Evolutionary conservation across 768 basidiomycete genomes (phyloP), one percentile per base, ranked within the genome.

Genomic region (Agrocybe praecox): DNA sequence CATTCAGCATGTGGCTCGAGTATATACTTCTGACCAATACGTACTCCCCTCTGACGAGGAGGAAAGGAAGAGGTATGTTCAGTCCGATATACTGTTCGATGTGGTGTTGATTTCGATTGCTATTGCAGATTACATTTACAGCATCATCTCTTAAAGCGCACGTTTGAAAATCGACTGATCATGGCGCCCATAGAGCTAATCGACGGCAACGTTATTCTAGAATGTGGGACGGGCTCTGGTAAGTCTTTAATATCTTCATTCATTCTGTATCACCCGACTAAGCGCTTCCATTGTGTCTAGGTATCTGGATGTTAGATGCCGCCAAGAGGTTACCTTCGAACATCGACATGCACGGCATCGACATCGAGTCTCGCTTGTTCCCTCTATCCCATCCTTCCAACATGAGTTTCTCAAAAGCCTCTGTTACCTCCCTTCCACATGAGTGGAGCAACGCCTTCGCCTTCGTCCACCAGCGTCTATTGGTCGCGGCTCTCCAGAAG

Each of bases 281-380:
- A 26, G 2, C 8, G n/a, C 7, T 23, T 32, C 4, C 26, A 29
- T 29, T 29, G 4, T 9, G 26, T 9, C 2, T 46, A 67, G 67
- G 65, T 21, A 59, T 60, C 21, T 68, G 65, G 67, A 33, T 66
- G 32, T 63, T 66, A 24, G 57, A 63, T n/a, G 43, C 61, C 15
- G 60, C 47, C 32, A 53, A 58, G 40, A 42, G 57, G 18, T 17
- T 61, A 33, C 49, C 56, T 2, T 32, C 32, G 26, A 53, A 52
- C 18, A 52, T 64, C 2, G 29, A 56, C 8, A 52, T 65, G 26
- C 52, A 54, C 18, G 65, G 65, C 26, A 54, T 63, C 23, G 67
- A 68, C 56, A 62, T 65, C 50, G 52, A 61, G 22, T 47, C 61
- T 6, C 57, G 63, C 18, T 60, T 63, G 22, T 68, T 68, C 48